phyloP scores from a whole-genome alignment of 805 yeast species.

The Alloascoidea hylecoeti region DNA sequence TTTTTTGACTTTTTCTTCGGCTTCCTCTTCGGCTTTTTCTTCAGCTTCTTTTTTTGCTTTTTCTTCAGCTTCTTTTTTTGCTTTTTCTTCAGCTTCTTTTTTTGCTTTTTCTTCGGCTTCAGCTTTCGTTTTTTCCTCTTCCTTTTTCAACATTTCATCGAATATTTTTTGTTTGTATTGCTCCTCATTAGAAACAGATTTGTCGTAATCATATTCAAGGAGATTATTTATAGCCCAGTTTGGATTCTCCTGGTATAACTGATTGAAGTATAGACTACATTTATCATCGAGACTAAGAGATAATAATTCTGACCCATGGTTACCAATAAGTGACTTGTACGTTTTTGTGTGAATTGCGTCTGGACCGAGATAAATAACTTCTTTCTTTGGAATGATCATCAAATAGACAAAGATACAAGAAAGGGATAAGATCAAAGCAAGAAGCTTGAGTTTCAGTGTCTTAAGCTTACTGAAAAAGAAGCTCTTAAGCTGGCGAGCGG shows the following conservation, averaged over 20 bases:
- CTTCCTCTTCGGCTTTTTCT: constrained; percentile 4
- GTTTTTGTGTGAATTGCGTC: too few relatives aligned
- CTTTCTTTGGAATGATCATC: too few relatives aligned
- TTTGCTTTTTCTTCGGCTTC: too few relatives aligned
- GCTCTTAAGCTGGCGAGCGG: too few relatives aligned
- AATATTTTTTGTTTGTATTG: constrained; percentile 9
- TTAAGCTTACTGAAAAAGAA: too few relatives aligned
- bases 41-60: constrained; percentile 7
- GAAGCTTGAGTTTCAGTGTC: too few relatives aligned
- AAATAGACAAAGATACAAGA: too few relatives aligned
- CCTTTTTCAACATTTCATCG: constrained; percentile 2
- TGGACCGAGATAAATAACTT: too few relatives aligned
- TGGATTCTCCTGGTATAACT: constrained; percentile 9
- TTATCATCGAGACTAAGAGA: constrained; percentile 6
- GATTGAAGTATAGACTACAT: constrained; percentile 11
- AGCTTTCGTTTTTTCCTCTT: too few relatives aligned
- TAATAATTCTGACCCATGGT: neutral
- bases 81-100: neutral
- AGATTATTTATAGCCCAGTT: constrained; percentile 12
- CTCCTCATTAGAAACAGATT: constrained; percentile 13
- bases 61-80: neutral
- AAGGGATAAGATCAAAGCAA: too few relatives aligned
- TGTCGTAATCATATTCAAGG: constrained; percentile 9
- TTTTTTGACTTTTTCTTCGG: too few relatives aligned
- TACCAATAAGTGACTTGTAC: neutral